Base-by-base conservation (phyloP, 2,329 filamentous ascomycete species). In the Pyricularia sp. region DNA sequence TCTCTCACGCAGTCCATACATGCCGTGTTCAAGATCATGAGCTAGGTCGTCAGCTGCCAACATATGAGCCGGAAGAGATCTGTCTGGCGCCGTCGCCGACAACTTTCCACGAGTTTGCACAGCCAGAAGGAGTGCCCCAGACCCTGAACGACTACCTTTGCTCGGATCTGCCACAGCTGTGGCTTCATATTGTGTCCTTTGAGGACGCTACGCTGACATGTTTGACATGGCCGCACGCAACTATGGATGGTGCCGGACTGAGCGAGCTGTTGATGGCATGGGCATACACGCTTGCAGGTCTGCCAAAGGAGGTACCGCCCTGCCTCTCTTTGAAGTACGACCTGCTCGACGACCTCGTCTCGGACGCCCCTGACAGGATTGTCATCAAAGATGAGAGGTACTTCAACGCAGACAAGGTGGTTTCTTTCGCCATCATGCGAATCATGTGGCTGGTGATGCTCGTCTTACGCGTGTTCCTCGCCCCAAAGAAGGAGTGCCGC, bases 151-250 rank as follows among this genome's bases (percentile, higher is more conserved):
- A 84, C 68, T 82, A 80, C 70, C 65, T 83, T 14, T 72, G 74
- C 63, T 70, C 73, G 4, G 83, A 85, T 72, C 74, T 72, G 23
- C 83, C 84, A 0, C 81, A 82, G 72, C 72, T 86, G 4, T 78
- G 78, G 4, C 74, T 86, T 4, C 82, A 84, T 70, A 76, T 86
- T 61, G 79, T 80, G 3, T 79, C 79, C 0, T 86, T 87, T 72
- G 73, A 72, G 3, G 81, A 87, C 69, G 81, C 82, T 0, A 87
- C 85, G 0, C 73, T 86, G 0, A 75, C 87, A 1, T 77, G 78
- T 0, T 70, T 86, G 0, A 75, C 76, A 1, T 84, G 79, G 75
- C 79, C 81, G 1, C 85, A 87, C 72, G 80, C 79, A 0, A 73
- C 85, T 6, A 79, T 81, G 69, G 84, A 86, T 70, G 81, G 77